Conservation (phyloP, 768 basidiomycete species). For the Phanerodontia chrysosporium region DNA sequence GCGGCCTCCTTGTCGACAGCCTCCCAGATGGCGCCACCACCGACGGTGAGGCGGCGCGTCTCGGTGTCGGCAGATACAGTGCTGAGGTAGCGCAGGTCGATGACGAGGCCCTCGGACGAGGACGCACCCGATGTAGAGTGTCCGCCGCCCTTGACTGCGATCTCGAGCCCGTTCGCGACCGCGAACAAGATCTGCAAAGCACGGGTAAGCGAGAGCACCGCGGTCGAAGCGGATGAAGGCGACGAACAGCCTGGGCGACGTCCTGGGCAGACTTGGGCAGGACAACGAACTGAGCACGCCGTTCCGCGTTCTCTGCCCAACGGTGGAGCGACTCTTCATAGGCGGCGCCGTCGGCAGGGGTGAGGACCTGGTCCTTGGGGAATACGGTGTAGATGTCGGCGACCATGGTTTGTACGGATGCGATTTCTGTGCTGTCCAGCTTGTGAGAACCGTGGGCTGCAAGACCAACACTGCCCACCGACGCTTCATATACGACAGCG, state of each 20-base stretch:
- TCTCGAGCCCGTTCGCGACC: constrained; percentile 6
- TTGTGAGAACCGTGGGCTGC: no score
- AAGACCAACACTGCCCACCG: no score
- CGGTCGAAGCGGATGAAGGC: no score
- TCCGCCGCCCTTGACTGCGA: constrained; percentile 24
- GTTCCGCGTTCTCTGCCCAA: constrained; percentile 8
- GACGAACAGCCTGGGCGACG: constrained; percentile 7
- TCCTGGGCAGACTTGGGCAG: constrained; percentile 3
- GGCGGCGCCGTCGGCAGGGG: constrained; percentile 7
- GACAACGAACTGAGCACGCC: constrained; percentile 5
- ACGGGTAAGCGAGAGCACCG: not conserved
- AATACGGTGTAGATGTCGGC: constrained; percentile 6
- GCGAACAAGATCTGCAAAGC: constrained; percentile 3
- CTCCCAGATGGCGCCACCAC: constrained; percentile 29
- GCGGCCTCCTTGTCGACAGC: constrained; percentile 20
- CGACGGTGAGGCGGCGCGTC: constrained; percentile 22
- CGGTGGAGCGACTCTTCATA: constrained; percentile 10
- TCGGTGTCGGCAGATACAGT: constrained; percentile 24
- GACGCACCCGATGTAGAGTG: constrained; percentile 28
- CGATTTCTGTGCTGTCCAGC: no score
- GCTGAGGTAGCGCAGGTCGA: constrained; percentile 28
- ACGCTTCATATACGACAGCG: no score
- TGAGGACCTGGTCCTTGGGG: constrained; percentile 11
- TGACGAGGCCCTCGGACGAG: constrained; percentile 26
- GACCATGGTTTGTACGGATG: no score